These are phyloP conservation scores for Aegilops umbellulata DNA, from an alignment of 176 grass and related monocot species.

Conservation along the genomic window DNA sequence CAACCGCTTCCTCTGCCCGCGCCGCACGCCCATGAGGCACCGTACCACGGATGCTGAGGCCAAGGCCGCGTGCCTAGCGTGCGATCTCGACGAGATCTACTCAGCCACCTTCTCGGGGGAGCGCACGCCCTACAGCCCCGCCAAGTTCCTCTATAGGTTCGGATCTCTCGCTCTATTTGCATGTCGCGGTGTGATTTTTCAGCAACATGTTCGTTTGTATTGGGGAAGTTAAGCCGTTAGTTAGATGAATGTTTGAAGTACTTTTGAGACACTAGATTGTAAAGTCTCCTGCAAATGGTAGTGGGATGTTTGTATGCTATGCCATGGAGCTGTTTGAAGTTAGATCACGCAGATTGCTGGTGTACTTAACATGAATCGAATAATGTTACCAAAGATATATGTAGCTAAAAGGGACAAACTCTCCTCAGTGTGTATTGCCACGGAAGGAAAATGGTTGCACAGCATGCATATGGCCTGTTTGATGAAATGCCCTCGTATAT, in stretches of 20 bases:
- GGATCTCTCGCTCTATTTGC: constrained; percentile 35
- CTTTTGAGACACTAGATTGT: constrained; percentile 2
- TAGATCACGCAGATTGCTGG: constrained; percentile 12
- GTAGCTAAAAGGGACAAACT: background rate
- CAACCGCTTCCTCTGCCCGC: constrained; percentile 74
- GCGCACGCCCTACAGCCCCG: constrained; percentile 71
- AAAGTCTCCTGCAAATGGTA: constrained; percentile 3
- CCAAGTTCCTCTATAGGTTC: constrained; percentile 91
- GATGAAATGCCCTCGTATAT: background rate
- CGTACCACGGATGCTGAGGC: background rate
- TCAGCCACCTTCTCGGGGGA: constrained; percentile 85
- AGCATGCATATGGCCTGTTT: background rate
- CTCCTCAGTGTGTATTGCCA: background rate
- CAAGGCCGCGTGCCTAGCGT: constrained; percentile 60
- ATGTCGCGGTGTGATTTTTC: background rate
- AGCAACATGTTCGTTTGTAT: background rate
- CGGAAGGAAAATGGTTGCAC: background rate
- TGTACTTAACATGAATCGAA: constrained; percentile 14
- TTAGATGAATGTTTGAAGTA: constrained; percentile 4
- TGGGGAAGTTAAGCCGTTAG: constrained; percentile 13
- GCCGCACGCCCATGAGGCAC: constrained; percentile 58
- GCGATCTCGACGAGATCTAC: constrained; percentile 94
- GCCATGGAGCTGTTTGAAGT: background rate
- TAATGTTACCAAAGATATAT: background rate
- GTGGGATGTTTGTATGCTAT: background rate